These are phyloP conservation scores for Taxillus chinensis DNA, from an alignment of 164 flowering plant genomes.

Conservation along the genomic window DNA sequence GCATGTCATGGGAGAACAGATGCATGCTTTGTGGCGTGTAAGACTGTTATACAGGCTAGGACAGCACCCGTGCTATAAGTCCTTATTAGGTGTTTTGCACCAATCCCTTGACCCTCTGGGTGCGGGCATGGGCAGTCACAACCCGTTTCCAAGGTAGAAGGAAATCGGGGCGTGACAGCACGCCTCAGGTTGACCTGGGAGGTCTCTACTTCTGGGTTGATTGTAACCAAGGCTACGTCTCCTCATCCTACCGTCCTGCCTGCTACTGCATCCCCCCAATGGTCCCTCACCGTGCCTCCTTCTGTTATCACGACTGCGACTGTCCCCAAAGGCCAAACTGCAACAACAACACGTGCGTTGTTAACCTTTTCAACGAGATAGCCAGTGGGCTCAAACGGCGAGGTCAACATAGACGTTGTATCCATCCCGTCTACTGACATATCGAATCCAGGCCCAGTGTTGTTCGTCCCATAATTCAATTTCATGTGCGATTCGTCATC, in stretches of 20 bases:
- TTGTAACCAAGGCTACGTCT: constrained; percentile 23
- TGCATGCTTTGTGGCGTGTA: too few relatives aligned
- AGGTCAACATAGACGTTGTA: constrained; percentile 16
- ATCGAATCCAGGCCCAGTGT: constrained; percentile 14
- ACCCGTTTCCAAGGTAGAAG: too few relatives aligned
- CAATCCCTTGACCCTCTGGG: too few relatives aligned
- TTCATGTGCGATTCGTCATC: constrained; percentile 27
- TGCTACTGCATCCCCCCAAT: constrained; percentile 28
- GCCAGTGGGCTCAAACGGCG: constrained; percentile 12
- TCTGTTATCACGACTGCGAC: constrained; percentile 18
- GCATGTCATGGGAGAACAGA: too few relatives aligned
- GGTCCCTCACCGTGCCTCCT: constrained; percentile 19
- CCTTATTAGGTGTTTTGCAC: too few relatives aligned
- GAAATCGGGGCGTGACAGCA: too few relatives aligned
- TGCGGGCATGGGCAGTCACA: too few relatives aligned
- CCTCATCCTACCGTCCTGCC: constrained; percentile 27
- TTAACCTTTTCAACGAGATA: constrained; percentile 19
- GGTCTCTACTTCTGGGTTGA: constrained; percentile 38
- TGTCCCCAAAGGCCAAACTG: constrained; percentile 20
- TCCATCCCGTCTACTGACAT: constrained; percentile 21
- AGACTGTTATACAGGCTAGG: too few relatives aligned
- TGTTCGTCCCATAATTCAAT: constrained; percentile 7
- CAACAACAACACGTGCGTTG: constrained; percentile 23
- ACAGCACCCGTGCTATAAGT: too few relatives aligned
- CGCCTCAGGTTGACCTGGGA: constrained; percentile 27